Conservation (phyloP, 768 basidiomycete species). For the Leccinum boreale region DNA sequence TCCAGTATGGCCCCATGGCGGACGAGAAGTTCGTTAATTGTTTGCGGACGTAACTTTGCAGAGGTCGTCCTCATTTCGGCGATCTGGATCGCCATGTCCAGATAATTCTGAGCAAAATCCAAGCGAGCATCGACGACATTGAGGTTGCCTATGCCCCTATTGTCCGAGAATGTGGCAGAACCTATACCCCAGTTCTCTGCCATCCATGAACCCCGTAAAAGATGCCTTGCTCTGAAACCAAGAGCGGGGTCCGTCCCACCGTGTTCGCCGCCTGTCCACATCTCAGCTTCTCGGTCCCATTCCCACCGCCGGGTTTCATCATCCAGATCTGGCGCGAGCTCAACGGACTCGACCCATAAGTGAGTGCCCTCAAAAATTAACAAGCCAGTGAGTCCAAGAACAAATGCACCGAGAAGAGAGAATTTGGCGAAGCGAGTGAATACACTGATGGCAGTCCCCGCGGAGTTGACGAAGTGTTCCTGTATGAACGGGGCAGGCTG, state of each 20-base stretch:
- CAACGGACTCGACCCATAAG: conserved; percentile 60
- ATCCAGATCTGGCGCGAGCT: conserved; percentile 45
- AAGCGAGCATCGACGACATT: conserved; percentile 53
- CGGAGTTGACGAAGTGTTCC: conserved; percentile 34
- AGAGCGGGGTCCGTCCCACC: conserved; percentile 76
- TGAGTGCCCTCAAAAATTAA: conserved; percentile 57
- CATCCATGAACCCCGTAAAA: conserved; percentile 70
- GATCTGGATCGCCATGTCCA: conserved; percentile 46
- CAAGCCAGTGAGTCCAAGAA: conserved; percentile 42
- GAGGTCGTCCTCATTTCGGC: conserved; percentile 39
- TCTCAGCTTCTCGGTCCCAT: conserved; percentile 62
- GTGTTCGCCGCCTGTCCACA: conserved; percentile 54
- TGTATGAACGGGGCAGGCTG: conserved; percentile 19
- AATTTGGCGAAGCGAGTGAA: conserved; percentile 49
- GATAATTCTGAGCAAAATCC: conserved; percentile 50
- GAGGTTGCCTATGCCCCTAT: conserved; percentile 35
- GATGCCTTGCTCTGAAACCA: conserved; percentile 57
- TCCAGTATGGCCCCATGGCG: conserved; percentile 59
- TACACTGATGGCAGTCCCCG: conserved; percentile 40
- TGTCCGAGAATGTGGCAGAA: conserved; percentile 35
- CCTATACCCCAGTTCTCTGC: conserved; percentile 62
- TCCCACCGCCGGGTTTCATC: conserved; percentile 56
- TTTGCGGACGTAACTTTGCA: conserved; percentile 45
- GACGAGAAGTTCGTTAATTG: conserved; percentile 51
- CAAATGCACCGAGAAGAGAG: conserved; percentile 43